Percentiles rank a stretch among this genome's conserved stretches.
phyloP scores from a whole-genome alignment of 768 basidiomycete species.

The Leucogyrophana mollusca region DNA sequence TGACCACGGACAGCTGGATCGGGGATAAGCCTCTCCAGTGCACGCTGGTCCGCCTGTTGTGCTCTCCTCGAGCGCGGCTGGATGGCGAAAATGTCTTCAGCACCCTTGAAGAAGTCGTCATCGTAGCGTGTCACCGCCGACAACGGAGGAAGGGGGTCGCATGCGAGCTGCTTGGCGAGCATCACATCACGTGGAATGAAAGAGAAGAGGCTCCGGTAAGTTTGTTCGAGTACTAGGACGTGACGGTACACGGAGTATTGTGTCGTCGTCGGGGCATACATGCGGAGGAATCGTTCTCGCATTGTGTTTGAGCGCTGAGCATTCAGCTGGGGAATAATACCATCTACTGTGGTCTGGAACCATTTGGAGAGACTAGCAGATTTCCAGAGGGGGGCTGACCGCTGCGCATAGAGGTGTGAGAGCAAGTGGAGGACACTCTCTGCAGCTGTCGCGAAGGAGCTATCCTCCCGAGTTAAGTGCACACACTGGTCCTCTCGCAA shows the following conservation, averaged over 20 bases:
- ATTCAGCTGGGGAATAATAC: conserved; percentile 28
- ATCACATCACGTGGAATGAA: conserved; percentile 68
- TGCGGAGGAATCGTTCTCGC: conserved; percentile 26
- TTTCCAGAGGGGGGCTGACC: conserved; percentile 82
- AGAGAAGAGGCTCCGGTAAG: conserved; percentile 56
- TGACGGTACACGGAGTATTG: conserved; percentile 69
- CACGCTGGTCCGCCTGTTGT: conserved; percentile 46
- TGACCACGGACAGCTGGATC: conserved; percentile 58
- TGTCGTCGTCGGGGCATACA: conserved; percentile 41
- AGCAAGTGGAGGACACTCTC: conserved; percentile 69
- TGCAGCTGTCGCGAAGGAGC: conserved; percentile 25
- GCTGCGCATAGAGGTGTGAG: conserved; percentile 84
- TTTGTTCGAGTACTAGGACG: conserved; percentile 67
- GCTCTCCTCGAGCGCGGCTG: conserved; percentile 40
- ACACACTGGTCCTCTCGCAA: neutral
- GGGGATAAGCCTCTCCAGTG: conserved; percentile 55
- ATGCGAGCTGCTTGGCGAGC: conserved; percentile 59
- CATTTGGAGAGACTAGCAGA: conserved; percentile 59
- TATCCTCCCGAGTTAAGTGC: conserved; percentile 12
- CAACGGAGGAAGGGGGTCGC: conserved; percentile 84
- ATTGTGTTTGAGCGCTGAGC: conserved; percentile 32
- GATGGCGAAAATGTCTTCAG: conserved; percentile 48
- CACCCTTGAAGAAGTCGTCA: conserved; percentile 67
- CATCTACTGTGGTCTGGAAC: conserved; percentile 60
- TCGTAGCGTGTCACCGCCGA: conserved; percentile 63